Evolutionary conservation across 345 rosid species (phyloP).

Genomic region (Cardamine chenopodiifolia): DNA sequence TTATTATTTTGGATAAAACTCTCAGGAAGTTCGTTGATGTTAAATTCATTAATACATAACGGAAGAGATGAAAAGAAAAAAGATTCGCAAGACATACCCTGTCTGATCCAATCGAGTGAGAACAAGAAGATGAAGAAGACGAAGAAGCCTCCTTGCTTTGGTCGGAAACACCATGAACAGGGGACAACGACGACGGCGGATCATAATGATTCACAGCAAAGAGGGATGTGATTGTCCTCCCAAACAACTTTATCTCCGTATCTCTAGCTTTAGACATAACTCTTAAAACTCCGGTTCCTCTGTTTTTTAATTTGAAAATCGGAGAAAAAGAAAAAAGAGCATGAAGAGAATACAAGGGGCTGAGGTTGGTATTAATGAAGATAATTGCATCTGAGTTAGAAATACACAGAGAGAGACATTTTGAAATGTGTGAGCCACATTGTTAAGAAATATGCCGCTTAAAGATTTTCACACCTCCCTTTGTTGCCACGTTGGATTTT

Average conservation of each 20-base stretch:
- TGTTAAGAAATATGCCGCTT: constrained; percentile 16
- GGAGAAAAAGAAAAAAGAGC: neutral
- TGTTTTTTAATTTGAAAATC: constrained; percentile 5
- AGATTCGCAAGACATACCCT: constrained; percentile 15
- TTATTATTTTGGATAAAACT: neutral
- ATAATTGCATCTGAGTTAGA: constrained; percentile 2
- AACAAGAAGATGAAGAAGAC: constrained; percentile 33
- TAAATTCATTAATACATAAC: neutral
- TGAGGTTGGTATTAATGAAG: constrained; percentile 39
- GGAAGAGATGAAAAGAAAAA: neutral
- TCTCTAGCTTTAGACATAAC: constrained; percentile 39
- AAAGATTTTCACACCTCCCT: constrained; percentile 31
- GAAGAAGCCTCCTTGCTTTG: constrained; percentile 34
- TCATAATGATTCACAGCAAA: constrained; percentile 10
- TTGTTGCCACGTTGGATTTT: constrained; percentile 35
- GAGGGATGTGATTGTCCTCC: constrained; percentile 33
- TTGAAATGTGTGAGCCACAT: constrained; percentile 36
- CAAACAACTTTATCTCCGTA: constrained; percentile 42
- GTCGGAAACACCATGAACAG: constrained; percentile 27
- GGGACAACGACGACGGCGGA: neutral
- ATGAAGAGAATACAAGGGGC: constrained; percentile 32
- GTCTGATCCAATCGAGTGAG: constrained; percentile 1
- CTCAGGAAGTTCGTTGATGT: neutral
- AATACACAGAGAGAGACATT: constrained; percentile 4
- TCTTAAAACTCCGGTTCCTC: neutral